Conservation (phyloP, 1,139 yeast species). For the Magnusiomyces fungicola region DNA sequence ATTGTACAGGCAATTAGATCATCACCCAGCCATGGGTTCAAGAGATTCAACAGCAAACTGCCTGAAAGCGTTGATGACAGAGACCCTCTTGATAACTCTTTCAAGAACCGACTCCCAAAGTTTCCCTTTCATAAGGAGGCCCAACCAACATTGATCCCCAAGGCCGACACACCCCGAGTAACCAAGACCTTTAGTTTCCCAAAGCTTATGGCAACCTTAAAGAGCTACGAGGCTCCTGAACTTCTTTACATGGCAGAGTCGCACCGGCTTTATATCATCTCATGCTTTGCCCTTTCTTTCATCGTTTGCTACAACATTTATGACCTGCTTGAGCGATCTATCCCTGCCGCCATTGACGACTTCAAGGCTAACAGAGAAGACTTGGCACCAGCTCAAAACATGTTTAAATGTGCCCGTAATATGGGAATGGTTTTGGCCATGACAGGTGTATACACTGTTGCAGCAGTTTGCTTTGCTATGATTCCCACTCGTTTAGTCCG, state of each 20-base stretch:
- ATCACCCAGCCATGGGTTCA: neutral
- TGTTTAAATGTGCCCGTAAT: conserved; percentile 32
- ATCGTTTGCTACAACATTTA: conserved; percentile 61
- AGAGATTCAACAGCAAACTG: conserved; percentile 15
- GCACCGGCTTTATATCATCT: conserved; percentile 65
- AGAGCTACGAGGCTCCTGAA: conserved; percentile 55
- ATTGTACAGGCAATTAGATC: neutral
- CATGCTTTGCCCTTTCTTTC: conserved; percentile 61
- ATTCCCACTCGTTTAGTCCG: conserved; percentile 67
- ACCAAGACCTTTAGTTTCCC: conserved; percentile 52
- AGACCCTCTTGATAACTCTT: conserved; percentile 19
- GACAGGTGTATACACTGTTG: conserved; percentile 38
- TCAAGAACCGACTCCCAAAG: conserved; percentile 37
- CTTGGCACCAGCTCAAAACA: conserved; percentile 33
- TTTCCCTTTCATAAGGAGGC: conserved; percentile 62
- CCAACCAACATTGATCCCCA: conserved; percentile 62
- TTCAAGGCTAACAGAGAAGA: conserved; percentile 50
- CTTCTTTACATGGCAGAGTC: conserved; percentile 79
- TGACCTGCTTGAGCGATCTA: conserved; percentile 52
- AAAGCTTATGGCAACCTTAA: conserved; percentile 56
- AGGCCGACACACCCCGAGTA: conserved; percentile 48
- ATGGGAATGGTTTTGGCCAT: conserved; percentile 38
- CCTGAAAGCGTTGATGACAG: conserved; percentile 24
- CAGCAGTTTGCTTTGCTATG: conserved; percentile 38
- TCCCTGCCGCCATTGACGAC: conserved; percentile 48